phyloP scores from a whole-genome alignment of 148 eudicot species.

The Rhododendron kiyosumense region DNA sequence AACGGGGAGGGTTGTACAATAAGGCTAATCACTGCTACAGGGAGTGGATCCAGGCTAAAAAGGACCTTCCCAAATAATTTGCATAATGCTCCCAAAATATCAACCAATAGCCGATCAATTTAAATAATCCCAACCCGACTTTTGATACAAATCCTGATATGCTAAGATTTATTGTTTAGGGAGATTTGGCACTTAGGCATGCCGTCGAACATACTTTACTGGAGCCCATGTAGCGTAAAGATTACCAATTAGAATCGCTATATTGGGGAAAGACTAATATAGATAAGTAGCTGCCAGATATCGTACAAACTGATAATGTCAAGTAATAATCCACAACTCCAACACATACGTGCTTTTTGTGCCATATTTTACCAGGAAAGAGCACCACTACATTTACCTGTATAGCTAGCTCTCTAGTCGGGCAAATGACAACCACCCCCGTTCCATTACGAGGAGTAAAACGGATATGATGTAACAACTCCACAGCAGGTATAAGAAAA shows the following conservation, averaged over 20 bases:
- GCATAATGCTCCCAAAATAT: not conserved
- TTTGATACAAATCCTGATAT: not conserved
- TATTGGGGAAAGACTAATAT: not conserved
- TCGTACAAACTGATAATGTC: not conserved
- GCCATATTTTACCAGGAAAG: not conserved
- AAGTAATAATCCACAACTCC: not conserved
- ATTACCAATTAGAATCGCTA: not conserved
- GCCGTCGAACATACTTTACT: not conserved
- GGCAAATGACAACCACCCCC: conserved; percentile 82
- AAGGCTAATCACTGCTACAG: not conserved
- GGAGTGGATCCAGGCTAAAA: not conserved
- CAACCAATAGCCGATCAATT: not conserved
- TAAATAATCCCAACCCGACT: not conserved
- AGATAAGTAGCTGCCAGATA: not conserved
- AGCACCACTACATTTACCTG: conserved; percentile 43
- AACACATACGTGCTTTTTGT: not conserved
- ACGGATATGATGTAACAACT: conserved; percentile 45
- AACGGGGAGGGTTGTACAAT: not conserved
- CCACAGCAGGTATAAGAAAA: conserved; percentile 84
- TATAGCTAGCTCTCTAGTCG: conserved; percentile 96
- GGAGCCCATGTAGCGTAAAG: not conserved
- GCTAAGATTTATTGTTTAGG: not conserved
- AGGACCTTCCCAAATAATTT: not conserved
- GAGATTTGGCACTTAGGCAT: not conserved
- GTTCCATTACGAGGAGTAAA: conserved; percentile 83